Evolutionary conservation across 495 filamentous ascomycete species (phyloP).

Genomic region (Aspergillus indologenus): DNA sequence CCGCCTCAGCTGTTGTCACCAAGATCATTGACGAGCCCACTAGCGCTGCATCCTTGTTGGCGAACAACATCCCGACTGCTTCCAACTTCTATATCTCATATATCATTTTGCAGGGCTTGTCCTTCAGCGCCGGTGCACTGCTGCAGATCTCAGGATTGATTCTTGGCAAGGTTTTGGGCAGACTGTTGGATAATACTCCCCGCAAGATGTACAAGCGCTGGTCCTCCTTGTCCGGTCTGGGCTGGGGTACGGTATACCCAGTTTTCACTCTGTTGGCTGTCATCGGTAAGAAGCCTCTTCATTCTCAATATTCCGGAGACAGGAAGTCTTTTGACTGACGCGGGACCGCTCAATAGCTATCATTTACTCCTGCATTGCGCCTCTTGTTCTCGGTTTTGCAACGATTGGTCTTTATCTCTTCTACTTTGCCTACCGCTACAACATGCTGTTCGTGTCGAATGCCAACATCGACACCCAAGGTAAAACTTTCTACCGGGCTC

Average conservation of each 20-base stretch:
- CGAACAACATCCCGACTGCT: conserved; percentile 69
- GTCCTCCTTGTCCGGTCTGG: conserved; percentile 58
- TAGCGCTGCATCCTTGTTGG: conserved; percentile 60
- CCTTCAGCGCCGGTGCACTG: conserved; percentile 71
- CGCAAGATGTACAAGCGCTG: conserved; percentile 71
- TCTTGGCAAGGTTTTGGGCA: conserved; percentile 74
- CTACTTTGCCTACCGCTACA: conserved; percentile 94
- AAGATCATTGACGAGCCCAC: conserved; percentile 63
- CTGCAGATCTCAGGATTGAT: conserved; percentile 77
- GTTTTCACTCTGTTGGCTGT: conserved; percentile 80
- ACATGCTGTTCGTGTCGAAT: conserved; percentile 88
- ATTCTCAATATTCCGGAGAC: not conserved
- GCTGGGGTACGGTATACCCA: conserved; percentile 90
- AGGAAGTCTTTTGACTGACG: not conserved
- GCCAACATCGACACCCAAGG: conserved; percentile 86
- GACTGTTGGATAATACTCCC: conserved; percentile 66
- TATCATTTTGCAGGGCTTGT: conserved; percentile 89
- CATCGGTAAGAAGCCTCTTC: conserved; percentile 50
- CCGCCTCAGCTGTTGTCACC: conserved; percentile 53
- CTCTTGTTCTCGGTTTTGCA: conserved; percentile 83
- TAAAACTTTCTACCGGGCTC: conserved; percentile 77
- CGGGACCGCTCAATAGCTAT: conserved; percentile 51
- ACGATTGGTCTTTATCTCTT: conserved; percentile 80
- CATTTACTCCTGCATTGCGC: conserved; percentile 86
- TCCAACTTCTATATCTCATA: conserved; percentile 96